Base-by-base conservation (phyloP, 2,329 filamentous ascomycete species). In the Gliomastix tumulicola region DNA sequence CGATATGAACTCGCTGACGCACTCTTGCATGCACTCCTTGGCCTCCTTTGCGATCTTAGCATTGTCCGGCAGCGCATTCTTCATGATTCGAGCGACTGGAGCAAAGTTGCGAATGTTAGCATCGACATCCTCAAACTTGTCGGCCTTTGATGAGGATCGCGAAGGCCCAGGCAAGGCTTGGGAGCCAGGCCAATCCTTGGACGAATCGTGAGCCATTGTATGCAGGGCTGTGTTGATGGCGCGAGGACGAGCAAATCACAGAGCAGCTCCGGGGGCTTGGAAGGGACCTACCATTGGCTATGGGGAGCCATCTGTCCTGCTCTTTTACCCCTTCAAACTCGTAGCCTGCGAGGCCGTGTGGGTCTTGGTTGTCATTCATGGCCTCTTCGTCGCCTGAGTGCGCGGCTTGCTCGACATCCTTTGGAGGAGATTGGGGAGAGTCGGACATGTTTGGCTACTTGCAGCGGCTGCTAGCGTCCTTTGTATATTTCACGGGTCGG, bases 1-100 rank as follows among this genome's bases (percentile, higher is more conserved):
- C 7, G 88, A 95, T 69, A 98, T 98, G 64, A 98, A 98, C 67
- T 98, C 92, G 79, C 89, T 96, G 41, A 98, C 92, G 57, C 92
- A 98, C 64, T 98, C 92, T 63, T 98, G 92, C 92, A 98, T 97
- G 66, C 92, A 98, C 61, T 98, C 92, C 63, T 98, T 98, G 38
- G 92, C 92, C 60, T 98, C 92, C 60, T 98, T 98, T 41, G 89
- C 89, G 43, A 98, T 98, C 67, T 98, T 98, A 49, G 92, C 92
- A 57, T 98, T 98, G 48, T 98, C 92, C 35, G 92, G 92, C 34
- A 98, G 74, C 7, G 92, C 92, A 52, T 88, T 84, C 65, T 98
- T 98, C 92, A 98, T 98, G 62, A 98, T 97, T 39, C 92, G 84
- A 48, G 92, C 92, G 55, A 98, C 92, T 98, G 84, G 81, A 65